phyloP scores from a whole-genome alignment of 352 stramenopile genomes.

The Phytophthora tentaculata region DNA sequence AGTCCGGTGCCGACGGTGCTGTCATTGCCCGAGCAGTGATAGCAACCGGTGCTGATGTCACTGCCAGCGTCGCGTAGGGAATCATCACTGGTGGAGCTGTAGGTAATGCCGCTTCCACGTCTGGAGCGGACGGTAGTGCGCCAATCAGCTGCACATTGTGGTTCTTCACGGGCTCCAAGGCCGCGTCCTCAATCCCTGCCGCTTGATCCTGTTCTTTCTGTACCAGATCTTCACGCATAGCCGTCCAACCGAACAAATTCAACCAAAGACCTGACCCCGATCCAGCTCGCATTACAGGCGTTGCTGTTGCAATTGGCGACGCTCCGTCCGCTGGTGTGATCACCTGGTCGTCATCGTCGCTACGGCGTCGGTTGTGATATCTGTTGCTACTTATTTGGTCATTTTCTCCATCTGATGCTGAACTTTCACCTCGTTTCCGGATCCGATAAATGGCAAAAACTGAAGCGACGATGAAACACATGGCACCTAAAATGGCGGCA shows the following conservation, averaged over 20 bases:
- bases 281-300: conserved; percentile 33
- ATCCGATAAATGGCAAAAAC: conserved; percentile 64
- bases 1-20: conserved; percentile 44
- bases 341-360: conserved; percentile 30
- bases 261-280: conserved; percentile 41
- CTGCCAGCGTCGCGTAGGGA: conserved; percentile 31
- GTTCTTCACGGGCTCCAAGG: conserved; percentile 44
- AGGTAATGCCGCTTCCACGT: conserved; percentile 28
- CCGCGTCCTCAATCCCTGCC: conserved; percentile 38
- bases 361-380: conserved; percentile 26
- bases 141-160: conserved; percentile 62
- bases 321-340: conserved; percentile 36
- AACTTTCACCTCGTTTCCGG: conserved; percentile 41
- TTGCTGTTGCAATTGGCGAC: conserved; percentile 41
- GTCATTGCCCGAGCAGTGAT: conserved; percentile 43
- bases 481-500: conserved; percentile 44
- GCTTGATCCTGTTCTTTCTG: conserved; percentile 56
- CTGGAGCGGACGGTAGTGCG: conserved; percentile 37
- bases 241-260: conserved; percentile 68
- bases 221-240: conserved; percentile 56
- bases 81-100: conserved; percentile 38
- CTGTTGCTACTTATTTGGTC: conserved; percentile 21
- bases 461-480: conserved; percentile 52
- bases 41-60: conserved; percentile 28
- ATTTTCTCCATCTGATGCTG: conserved; percentile 11